Conservation (phyloP, 495 filamentous ascomycete species). For the Aspergillus funiculosus region DNA sequence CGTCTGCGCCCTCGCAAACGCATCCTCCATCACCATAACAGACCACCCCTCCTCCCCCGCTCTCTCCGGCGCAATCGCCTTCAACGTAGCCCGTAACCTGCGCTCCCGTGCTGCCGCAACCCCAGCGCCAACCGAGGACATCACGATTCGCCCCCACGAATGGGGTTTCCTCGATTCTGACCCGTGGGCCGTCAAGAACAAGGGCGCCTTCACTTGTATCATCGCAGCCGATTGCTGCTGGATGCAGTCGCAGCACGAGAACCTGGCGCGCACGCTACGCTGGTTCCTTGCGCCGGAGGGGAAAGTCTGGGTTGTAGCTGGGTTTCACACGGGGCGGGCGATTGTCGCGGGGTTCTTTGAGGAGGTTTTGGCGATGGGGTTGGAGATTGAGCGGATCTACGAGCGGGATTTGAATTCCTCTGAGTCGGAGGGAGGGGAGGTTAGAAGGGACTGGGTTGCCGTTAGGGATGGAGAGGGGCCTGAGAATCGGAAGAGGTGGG, state of each 20-base stretch:
- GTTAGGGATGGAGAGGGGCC: conserved; percentile 56
- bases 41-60: conserved; percentile 71
- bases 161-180: conserved; percentile 61
- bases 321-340: conserved; percentile 77
- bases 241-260: conserved; percentile 73
- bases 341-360: conserved; percentile 71
- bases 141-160: conserved; percentile 55
- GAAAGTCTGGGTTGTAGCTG: conserved; percentile 61
- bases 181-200: conserved; percentile 45
- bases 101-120: conserved; percentile 6
- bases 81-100: conserved; percentile 57
- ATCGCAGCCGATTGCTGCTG: conserved; percentile 81
- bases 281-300: conserved; percentile 62
- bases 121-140: conserved; percentile 16
- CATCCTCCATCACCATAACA: conserved; percentile 57
- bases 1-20: conserved; percentile 57
- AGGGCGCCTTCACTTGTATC: conserved; percentile 57
- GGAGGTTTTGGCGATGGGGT: conserved; percentile 47
- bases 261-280: conserved; percentile 61
- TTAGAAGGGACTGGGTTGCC: conserved; percentile 58
- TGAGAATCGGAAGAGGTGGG: conserved; percentile 66
- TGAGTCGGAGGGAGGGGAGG: conserved; percentile 43
- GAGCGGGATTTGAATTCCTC: conserved; percentile 65
- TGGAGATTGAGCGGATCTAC: conserved; percentile 64
- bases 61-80: conserved; percentile 53